Evolutionary conservation across 805 yeast genomes (phyloP).

Genomic region (Metschnikowia chrysomelidarum): DNA sequence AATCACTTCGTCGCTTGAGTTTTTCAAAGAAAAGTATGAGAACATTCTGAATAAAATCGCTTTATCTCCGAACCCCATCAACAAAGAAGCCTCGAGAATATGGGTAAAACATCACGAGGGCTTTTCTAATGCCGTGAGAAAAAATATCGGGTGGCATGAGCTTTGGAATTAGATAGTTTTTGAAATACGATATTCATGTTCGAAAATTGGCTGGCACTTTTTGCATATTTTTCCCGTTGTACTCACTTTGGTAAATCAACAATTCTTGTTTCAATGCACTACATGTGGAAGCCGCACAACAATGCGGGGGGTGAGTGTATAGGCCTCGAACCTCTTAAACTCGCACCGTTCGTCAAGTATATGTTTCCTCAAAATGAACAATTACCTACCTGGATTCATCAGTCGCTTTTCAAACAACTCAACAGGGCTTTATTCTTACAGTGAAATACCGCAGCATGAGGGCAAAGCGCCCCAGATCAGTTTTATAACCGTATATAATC

Average conservation of each 20-base stretch:
- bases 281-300: too few relatives aligned
- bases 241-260: too few relatives aligned
- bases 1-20: slow-evolving; percentile 34
- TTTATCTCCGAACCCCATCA: slow-evolving; percentile 7
- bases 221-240: too few relatives aligned
- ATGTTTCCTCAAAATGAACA: too few relatives aligned
- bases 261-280: too few relatives aligned
- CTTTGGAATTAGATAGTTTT: slow-evolving; percentile 56
- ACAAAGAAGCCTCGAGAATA: slow-evolving; percentile 26
- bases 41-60: slow-evolving; percentile 28
- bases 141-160: slow-evolving; percentile 74
- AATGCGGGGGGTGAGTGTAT: too few relatives aligned
- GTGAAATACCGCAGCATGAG: slow-evolving; percentile 3
- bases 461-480: slow-evolving; percentile 15
- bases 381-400: slow-evolving; percentile 31
- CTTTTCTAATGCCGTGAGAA: slow-evolving; percentile 85
- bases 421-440: slow-evolving; percentile 9
- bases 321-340: too few relatives aligned
- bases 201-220: too few relatives aligned
- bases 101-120: slow-evolving; percentile 96
- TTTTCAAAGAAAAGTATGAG: slow-evolving; percentile 38
- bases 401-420: slow-evolving; percentile 23
- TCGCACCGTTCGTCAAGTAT: too few relatives aligned
- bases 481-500: slow-evolving; percentile 34
- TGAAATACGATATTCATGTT: too few relatives aligned